phyloP scores from a whole-genome alignment of 1,139 yeast species.

The Pichia sp. region DNA sequence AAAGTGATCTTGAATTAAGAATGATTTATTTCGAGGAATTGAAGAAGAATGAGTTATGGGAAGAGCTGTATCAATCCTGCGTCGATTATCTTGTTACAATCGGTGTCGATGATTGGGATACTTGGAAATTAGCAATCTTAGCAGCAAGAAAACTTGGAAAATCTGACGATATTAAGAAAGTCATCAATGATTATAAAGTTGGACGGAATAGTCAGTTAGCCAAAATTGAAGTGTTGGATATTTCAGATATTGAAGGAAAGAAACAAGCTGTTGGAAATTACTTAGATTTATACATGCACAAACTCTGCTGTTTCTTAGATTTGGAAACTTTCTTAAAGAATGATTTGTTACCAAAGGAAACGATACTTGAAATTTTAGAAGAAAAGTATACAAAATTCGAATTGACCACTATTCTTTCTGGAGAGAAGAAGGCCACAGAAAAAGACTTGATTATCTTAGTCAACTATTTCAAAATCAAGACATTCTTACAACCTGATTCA shows the following conservation, averaged over 20 bases:
- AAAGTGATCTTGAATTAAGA: constrained; percentile 57
- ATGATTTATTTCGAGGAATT: constrained; percentile 50
- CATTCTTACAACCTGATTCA: constrained; percentile 23
- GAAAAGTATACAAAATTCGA: constrained; percentile 9
- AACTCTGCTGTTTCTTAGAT: constrained; percentile 63
- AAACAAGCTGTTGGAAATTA: constrained; percentile 36
- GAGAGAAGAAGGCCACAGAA: constrained; percentile 24
- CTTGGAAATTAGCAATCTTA: constrained; percentile 53
- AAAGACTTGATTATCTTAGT: constrained; percentile 42
- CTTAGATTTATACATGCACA: constrained; percentile 43
- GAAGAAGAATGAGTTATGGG: constrained; percentile 41
- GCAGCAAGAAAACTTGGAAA: constrained; percentile 36
- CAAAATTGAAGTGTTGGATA: constrained; percentile 43
- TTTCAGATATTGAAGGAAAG: constrained; percentile 25
- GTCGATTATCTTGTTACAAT: constrained; percentile 39
- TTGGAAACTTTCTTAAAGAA: constrained; percentile 34
- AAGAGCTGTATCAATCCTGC: constrained; percentile 37
- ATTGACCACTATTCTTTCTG: constrained; percentile 17
- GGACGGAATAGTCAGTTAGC: constrained; percentile 62
- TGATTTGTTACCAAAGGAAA: neutral
- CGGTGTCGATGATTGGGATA: constrained; percentile 56
- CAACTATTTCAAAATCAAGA: constrained; percentile 50
- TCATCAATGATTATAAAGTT: constrained; percentile 30
- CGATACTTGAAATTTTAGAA: constrained; percentile 15
- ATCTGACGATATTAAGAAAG: constrained; percentile 31